Conservation (phyloP, 2,329 filamentous ascomycete genomes). For the Exutisphaerella laricina region DNA sequence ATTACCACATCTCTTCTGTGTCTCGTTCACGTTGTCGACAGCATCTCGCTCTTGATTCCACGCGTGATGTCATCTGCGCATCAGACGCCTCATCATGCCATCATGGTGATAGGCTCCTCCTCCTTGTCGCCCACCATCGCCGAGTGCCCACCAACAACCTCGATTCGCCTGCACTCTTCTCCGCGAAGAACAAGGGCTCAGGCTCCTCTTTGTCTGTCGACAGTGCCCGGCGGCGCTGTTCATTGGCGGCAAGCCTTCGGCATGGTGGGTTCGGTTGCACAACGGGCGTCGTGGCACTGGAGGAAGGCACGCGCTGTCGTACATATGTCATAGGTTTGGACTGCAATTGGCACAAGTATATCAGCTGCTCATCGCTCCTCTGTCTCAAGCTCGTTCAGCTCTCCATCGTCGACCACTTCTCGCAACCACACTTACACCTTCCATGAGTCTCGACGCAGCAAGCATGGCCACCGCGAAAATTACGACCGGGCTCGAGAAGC, state of each 20-base stretch:
- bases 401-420: slow-evolving; percentile 3
- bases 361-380: background rate
- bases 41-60: slow-evolving; percentile 1
- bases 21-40: background rate
- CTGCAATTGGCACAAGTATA: background rate
- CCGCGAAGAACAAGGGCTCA: slow-evolving; percentile 6
- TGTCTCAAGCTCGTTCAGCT: background rate
- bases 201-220: slow-evolving; percentile 1
- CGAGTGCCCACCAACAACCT: slow-evolving; percentile 4
- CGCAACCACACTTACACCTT: background rate
- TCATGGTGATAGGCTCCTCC: slow-evolving; percentile 8
- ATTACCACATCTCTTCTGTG: background rate
- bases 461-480: slow-evolving; percentile 22
- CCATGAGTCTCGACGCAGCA: slow-evolving; percentile 3
- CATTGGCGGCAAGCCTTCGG: background rate
- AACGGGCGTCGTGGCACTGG: slow-evolving; percentile 1
- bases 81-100: too few relatives aligned
- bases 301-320: background rate
- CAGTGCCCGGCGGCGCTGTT: background rate
- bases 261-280: background rate
- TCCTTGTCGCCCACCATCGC: slow-evolving; percentile 4
- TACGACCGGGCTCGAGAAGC: slow-evolving; percentile 24
- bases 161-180: slow-evolving; percentile 4
- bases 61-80: too few relatives aligned
- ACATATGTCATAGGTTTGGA: slow-evolving; percentile 1